Base-by-base conservation (phyloP, 805 yeast species). In the Saccharomyces kudriavzevii region DNA sequence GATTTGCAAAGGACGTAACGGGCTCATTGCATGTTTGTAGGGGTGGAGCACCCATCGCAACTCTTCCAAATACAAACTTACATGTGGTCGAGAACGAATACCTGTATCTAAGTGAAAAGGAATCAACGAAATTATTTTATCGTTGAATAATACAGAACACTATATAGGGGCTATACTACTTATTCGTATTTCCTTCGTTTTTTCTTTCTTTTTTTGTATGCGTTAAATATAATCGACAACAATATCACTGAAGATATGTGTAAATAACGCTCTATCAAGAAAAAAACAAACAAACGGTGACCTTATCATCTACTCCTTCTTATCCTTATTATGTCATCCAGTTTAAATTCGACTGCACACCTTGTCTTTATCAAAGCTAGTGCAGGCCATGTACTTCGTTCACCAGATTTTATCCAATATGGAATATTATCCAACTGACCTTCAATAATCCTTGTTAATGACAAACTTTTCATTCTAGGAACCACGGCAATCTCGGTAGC, bases 381-480 rank as follows among this genome's bases (percentile, higher is more conserved):
- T 50, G 89, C 79, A 1, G 96, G 96, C 98, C 98, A 94, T 1
- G 90, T 89, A 47, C 96, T 86, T 58, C 86, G 76, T 68, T 92
- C 97, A 4, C 99, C 99, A 30, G 91, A 89, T 51, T 79, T 73
- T 13, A 90, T 82, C 96, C 97, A 92, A 65, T 89, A 89, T 4
- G 89, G 86, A 24, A 90, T 85, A 66, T 89, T 90, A 54, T 82
- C 85, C 64, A 85, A 78, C 61, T 84, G 84, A 2, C 87, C 85
- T 64, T 89, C 96, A 62, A 89, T 80, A 0, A 90, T 84, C 59
- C 89, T 75, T 47, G 89, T 84, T 56, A 89, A 80, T 59, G 89
- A 74, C 49, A 90, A 71, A 35, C 89, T 83, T 52, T 85, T 76
- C 49, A 90, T 72, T 63, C 85, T 92, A 0, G 98, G 98, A 4